phyloP scores from a whole-genome alignment of 2,329 filamentous ascomycete genomes.

The Didymella lethalis region DNA sequence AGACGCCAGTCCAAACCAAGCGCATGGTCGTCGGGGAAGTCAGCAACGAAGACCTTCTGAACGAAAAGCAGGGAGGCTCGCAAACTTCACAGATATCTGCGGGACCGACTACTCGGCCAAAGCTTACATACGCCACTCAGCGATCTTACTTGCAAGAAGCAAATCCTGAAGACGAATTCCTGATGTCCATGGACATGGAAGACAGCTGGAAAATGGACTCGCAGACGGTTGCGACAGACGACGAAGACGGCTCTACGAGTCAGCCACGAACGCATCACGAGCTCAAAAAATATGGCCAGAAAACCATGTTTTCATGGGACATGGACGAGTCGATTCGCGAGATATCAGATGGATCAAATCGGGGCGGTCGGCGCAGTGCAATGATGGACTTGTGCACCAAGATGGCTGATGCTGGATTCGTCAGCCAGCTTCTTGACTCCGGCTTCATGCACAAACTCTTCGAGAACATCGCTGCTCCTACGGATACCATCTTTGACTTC shows the following conservation, averaged over 20 bases:
- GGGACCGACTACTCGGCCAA: constrained; percentile 45
- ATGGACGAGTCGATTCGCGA: constrained; percentile 67
- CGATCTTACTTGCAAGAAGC: constrained; percentile 67
- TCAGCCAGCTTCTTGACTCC: constrained; percentile 76
- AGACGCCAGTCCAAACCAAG: constrained; percentile 5
- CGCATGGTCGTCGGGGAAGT: background rate
- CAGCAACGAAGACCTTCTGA: constrained; percentile 31
- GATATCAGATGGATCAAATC: constrained; percentile 57
- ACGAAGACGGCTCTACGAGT: constrained; percentile 51
- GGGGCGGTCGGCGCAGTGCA: constrained; percentile 59
- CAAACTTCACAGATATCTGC: constrained; percentile 38
- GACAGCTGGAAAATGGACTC: constrained; percentile 33
- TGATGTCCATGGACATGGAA: constrained; percentile 47
- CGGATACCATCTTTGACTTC: constrained; percentile 63
- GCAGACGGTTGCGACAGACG: constrained; percentile 51
- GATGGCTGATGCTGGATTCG: constrained; percentile 67
- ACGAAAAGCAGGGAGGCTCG: constrained; percentile 31
- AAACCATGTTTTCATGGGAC: constrained; percentile 64
- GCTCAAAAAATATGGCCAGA: constrained; percentile 65
- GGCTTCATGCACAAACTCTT: constrained; percentile 75
- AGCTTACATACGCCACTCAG: constrained; percentile 66
- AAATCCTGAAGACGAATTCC: constrained; percentile 51
- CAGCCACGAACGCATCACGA: constrained; percentile 68
- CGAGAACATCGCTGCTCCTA: constrained; percentile 60
- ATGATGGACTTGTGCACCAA: constrained; percentile 65